phyloP scores from a whole-genome alignment of 192 early-diverging fungal species.

The Dimargaris verticillata region DNA sequence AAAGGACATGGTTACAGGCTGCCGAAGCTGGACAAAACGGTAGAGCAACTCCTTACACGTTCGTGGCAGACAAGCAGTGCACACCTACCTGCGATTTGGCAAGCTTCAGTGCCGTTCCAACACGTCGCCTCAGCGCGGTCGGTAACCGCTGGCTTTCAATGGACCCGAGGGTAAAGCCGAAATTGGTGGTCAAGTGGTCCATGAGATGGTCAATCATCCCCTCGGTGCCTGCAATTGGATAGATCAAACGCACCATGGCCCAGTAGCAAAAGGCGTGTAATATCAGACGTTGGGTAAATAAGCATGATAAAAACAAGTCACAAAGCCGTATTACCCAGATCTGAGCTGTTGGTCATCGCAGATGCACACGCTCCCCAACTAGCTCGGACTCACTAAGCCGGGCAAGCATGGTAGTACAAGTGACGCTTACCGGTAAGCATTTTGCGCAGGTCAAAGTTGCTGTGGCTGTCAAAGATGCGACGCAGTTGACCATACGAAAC shows the following conservation, averaged over 20 bases:
- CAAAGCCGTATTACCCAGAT: too few species aligned
- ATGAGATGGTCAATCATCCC: constrained; percentile 63
- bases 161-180: constrained; percentile 59
- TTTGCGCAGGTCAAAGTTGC: constrained; percentile 76
- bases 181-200: constrained; percentile 45
- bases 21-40: too few species aligned
- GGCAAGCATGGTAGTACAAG: too few species aligned
- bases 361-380: too few species aligned
- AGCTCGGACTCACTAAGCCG: too few species aligned
- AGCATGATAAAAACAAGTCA: too few species aligned
- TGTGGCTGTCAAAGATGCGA: constrained; percentile 67
- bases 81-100: constrained; percentile 36
- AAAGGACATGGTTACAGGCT: too few species aligned
- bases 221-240: constrained; percentile 41
- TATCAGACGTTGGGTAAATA: too few species aligned
- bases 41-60: too few species aligned
- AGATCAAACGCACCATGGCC: background rate
- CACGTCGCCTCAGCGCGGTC: constrained; percentile 44
- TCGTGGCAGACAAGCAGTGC: too few species aligned
- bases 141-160: constrained; percentile 58
- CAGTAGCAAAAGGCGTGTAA: too few species aligned
- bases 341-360: too few species aligned
- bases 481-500: constrained; percentile 65
- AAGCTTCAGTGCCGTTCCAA: constrained; percentile 39
- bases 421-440: constrained; percentile 44